Base-by-base conservation (phyloP, 108 stramenopile genomes). In the Discostella pseudostelligera region DNA sequence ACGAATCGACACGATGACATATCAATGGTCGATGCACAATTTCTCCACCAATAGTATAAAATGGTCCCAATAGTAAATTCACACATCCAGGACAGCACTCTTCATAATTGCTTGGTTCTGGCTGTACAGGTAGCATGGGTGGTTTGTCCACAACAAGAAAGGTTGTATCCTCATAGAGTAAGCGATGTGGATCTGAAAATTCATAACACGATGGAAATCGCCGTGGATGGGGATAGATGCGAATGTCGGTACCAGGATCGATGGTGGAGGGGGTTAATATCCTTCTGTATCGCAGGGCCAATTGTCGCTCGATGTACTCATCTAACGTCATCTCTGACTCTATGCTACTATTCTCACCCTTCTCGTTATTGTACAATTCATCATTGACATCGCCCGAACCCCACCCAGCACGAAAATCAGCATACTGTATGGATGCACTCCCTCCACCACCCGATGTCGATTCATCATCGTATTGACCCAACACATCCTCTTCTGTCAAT, bases 91-190 rank as follows among this genome's bases (percentile, higher is more conserved):
- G 90, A 62, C 88, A 90, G 60, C 85, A 86, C 57, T 94, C 93
- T 48, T 78, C 74, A 62, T 91, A 91, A 61, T 94, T 94, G 50
- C 84, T 86, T 22, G 89, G 84, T 71, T 94, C 93, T 10, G 93
- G 93, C 58, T 94, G 93, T 14, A 90, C 89, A 8, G 93, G 93
- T 19, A 94, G 66, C 87, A 94, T 78, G 26, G 93, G 93, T 32
- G 93, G 93, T 65, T 94, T 94, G 47, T 94, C 93, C n/a, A 94
- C 89, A 12, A 94, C 83, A 4, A 94, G 50, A 62, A 94, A 94
- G 5, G 92, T 94, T 3, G 92, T 94, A 67, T 94, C 92, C 61
- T 94, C 86, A 59, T 94, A 85, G 51, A 94, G 56, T 32, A 89
- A 62, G 49, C 75, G 39, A 11, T 55, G 24, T 8, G 44, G 59